Percentiles rank a stretch among this genome's conserved stretches.
These are phyloP conservation scores for Clonostachys chloroleuca DNA, from an alignment of 2,329 filamentous ascomycete genomes.

Conservation along the genomic window DNA sequence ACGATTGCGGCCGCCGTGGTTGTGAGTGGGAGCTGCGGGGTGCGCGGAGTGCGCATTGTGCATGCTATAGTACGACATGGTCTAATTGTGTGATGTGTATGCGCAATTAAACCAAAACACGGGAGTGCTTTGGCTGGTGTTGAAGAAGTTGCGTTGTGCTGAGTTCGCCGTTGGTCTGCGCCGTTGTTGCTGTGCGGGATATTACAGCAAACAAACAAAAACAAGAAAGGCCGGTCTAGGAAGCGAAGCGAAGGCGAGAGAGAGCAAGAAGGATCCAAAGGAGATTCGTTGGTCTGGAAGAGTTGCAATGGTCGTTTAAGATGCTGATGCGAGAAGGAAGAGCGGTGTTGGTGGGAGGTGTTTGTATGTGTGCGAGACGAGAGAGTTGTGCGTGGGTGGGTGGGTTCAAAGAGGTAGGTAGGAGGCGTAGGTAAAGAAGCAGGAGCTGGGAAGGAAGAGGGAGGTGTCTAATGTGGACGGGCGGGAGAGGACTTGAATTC, in stretches of 20 bases:
- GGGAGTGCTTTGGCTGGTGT: not conserved
- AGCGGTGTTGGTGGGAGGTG: not conserved
- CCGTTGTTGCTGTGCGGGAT: too few species aligned
- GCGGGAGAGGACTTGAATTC: constrained; percentile 3
- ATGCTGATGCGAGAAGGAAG: not conserved
- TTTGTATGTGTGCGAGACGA: not conserved
- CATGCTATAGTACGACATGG: constrained; percentile 63
- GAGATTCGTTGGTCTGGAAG: too few species aligned
- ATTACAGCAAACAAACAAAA: too few species aligned
- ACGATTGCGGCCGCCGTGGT: constrained; percentile 80
- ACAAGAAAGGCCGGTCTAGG: too few species aligned
- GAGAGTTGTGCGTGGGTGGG: not conserved
- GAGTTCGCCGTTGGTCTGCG: not conserved
- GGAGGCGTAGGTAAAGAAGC: not conserved
- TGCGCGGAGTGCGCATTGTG: constrained; percentile 57
- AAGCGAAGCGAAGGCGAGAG: too few species aligned
- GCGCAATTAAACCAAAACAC: too few species aligned
- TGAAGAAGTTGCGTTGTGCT: not conserved
- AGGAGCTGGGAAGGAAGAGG: not conserved
- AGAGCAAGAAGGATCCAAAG: too few species aligned
- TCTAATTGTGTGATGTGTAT: constrained; percentile 8
- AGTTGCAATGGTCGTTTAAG: too few species aligned
- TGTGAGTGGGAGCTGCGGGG: constrained; percentile 57
- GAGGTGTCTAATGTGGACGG: not conserved
- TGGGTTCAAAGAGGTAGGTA: not conserved